A percentile compares a stretch with the other conserved stretches of the same genome.
These are phyloP conservation scores for Hyaloscypha finlandica DNA, from an alignment of 495 filamentous ascomycete species.

Conservation along the genomic window DNA sequence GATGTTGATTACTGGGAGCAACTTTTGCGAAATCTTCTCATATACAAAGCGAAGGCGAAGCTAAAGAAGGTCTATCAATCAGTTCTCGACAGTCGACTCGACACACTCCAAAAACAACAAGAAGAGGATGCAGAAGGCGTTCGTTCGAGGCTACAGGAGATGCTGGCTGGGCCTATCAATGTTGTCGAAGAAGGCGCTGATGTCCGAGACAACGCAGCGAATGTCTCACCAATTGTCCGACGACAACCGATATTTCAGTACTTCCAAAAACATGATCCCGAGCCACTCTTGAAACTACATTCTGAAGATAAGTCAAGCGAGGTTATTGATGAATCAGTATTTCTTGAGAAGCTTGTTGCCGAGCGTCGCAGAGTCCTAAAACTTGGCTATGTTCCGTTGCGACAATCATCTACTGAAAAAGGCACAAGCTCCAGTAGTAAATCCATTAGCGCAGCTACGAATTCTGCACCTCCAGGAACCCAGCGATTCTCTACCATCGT, in stretches of 20 bases:
- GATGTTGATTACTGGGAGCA: constrained; percentile 99
- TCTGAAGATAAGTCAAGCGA: constrained; percentile 68
- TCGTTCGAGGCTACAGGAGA: constrained; percentile 54
- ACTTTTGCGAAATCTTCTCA: constrained; percentile 76
- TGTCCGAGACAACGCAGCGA: constrained; percentile 24
- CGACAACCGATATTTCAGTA: constrained; percentile 35
- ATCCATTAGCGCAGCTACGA: constrained; percentile 17
- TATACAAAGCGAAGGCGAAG: constrained; percentile 91
- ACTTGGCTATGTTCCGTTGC: constrained; percentile 68
- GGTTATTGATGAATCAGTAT: constrained; percentile 60
- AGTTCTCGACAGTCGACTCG: constrained; percentile 73
- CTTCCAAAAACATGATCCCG: constrained; percentile 61
- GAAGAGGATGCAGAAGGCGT: constrained; percentile 67
- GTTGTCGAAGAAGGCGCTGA: constrained; percentile 36
- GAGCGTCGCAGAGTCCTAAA: constrained; percentile 67
- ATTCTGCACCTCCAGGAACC: constrained; percentile 54
- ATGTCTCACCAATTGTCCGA: constrained; percentile 23
- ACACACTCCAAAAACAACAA: constrained; percentile 67
- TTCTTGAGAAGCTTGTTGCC: constrained; percentile 57
- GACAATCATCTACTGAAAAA: constrained; percentile 46
- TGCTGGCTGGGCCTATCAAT: constrained; percentile 39
- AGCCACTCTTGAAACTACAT: constrained; percentile 68
- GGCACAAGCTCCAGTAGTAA: constrained; percentile 16
- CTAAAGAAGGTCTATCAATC: constrained; percentile 78
- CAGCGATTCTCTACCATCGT: constrained; percentile 73